Conservation (phyloP, 139 green algal genomes). For the Coelastrella sp. region DNA sequence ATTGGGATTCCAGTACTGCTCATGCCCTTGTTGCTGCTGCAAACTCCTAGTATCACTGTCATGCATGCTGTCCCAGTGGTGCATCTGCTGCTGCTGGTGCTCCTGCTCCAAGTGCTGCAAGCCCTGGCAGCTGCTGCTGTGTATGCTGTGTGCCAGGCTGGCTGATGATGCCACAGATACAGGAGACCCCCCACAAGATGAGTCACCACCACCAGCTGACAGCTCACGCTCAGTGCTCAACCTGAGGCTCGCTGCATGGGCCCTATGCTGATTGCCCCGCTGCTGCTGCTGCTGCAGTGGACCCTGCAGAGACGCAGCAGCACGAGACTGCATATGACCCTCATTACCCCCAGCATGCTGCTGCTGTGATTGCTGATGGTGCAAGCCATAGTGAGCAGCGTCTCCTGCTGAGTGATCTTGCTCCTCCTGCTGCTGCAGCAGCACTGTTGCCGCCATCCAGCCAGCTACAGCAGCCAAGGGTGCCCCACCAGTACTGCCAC, state of each 20-base stretch:
- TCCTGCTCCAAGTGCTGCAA: neutral
- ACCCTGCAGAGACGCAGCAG: too few species aligned
- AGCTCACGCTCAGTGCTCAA: neutral
- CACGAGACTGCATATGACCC: too few species aligned
- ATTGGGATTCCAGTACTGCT: neutral
- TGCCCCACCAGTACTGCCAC: neutral
- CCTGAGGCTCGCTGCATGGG: neutral
- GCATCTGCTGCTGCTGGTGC: neutral
- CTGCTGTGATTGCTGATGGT: slow-evolving; percentile 4
- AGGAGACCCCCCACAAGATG: neutral
- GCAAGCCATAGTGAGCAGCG: neutral
- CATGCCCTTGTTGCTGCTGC: slow-evolving; percentile 34
- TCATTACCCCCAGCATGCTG: neutral
- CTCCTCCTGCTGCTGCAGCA: slow-evolving; percentile 16
- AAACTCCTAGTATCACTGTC: neutral
- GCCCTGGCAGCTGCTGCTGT: too few species aligned
- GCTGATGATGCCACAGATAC: neutral
- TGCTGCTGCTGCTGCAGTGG: too few species aligned
- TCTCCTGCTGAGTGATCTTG: neutral
- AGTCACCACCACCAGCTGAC: neutral
- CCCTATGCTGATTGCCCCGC: too few species aligned
- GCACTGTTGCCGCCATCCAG: slow-evolving; percentile 23
- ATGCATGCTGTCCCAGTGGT: neutral
- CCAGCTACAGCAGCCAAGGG: slow-evolving; percentile 16
- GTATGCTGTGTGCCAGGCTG: neutral